Evolutionary conservation across 2,329 filamentous ascomycete species (phyloP).

Genomic region (Talaromyces verruculosus): DNA sequence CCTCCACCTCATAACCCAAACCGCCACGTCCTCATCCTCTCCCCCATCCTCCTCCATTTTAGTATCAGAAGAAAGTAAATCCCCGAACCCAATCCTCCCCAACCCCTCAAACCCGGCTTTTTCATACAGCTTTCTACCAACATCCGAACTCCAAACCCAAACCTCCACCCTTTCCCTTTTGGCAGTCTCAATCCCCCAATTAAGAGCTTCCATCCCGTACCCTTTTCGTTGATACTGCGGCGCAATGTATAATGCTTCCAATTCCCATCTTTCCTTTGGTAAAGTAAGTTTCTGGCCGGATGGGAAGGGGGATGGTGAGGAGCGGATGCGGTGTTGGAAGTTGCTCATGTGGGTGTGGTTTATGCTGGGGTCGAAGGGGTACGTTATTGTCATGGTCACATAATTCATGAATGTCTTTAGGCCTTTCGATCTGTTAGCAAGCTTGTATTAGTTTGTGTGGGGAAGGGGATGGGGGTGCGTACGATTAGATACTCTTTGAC

Average conservation of each 20-base stretch:
- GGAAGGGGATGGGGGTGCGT: neutral
- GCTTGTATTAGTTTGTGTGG: too few relatives aligned
- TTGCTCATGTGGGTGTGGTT: constrained; percentile 12
- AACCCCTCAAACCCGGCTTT: constrained; percentile 14
- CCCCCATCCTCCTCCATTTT: too few relatives aligned
- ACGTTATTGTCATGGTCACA: constrained; percentile 7
- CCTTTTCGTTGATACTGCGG: constrained; percentile 13
- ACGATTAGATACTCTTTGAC: constrained; percentile 9
- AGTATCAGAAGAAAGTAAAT: neutral
- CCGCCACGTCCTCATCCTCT: neutral
- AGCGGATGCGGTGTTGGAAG: constrained; percentile 6
- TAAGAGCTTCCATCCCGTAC: constrained; percentile 9
- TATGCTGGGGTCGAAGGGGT: constrained; percentile 21
- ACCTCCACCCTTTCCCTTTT: constrained; percentile 11
- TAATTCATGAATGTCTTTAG: neutral
- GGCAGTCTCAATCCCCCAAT: constrained; percentile 14
- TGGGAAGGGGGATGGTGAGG: neutral
- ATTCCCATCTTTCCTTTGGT: constrained; percentile 18
- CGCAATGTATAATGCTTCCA: constrained; percentile 20
- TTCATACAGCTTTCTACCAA: constrained; percentile 4
- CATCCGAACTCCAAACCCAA: constrained; percentile 20
- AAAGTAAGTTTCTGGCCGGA: neutral
- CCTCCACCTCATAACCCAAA: constrained; percentile 18
- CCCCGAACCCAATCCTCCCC: constrained; percentile 16
- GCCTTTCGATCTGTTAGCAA: neutral